Percentiles rank a stretch among this genome's conserved stretches.
Evolutionary conservation across 495 filamentous ascomycete species (phyloP).

Genomic region (Bombardia bombarda): DNA sequence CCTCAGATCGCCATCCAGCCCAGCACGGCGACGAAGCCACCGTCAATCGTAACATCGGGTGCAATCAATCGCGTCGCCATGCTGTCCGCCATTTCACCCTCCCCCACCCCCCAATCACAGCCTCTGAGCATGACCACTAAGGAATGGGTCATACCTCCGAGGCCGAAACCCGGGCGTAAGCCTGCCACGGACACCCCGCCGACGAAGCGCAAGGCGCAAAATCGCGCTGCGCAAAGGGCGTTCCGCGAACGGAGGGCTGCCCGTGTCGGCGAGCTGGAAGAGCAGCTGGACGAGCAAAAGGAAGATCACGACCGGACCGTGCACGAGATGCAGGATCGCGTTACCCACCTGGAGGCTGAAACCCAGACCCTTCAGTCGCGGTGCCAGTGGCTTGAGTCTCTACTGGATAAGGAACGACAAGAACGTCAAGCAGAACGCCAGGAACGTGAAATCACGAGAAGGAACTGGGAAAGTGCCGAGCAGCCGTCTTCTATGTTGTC

Average conservation of each 20-base stretch:
- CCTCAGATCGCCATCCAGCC: constrained; percentile 23
- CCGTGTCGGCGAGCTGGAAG: constrained; percentile 77
- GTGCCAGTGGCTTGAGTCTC: constrained; percentile 33
- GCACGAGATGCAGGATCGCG: constrained; percentile 35
- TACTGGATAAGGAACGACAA: constrained; percentile 34
- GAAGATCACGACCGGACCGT: constrained; percentile 40
- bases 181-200: constrained; percentile 86
- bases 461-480: constrained; percentile 12
- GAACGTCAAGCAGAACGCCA: constrained; percentile 23
- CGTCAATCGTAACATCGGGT: constrained; percentile 7
- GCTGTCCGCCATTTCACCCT: constrained; percentile 16
- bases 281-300: constrained; percentile 62
- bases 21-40: constrained; percentile 14
- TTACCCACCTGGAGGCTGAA: constrained; percentile 37
- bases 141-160: constrained; percentile 83
- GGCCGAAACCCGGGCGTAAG: constrained; percentile 89
- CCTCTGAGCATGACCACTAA: constrained; percentile 57
- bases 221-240: constrained; percentile 83
- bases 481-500: background rate
- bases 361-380: constrained; percentile 32
- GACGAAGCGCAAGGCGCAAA: constrained; percentile 88
- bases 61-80: constrained; percentile 16
- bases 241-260: constrained; percentile 84
- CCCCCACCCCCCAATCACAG: constrained; percentile 6
- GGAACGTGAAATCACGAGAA: constrained; percentile 13